Base-by-base conservation (phyloP, 2,329 filamentous ascomycete species). In the Incumbomyces lentus region DNA sequence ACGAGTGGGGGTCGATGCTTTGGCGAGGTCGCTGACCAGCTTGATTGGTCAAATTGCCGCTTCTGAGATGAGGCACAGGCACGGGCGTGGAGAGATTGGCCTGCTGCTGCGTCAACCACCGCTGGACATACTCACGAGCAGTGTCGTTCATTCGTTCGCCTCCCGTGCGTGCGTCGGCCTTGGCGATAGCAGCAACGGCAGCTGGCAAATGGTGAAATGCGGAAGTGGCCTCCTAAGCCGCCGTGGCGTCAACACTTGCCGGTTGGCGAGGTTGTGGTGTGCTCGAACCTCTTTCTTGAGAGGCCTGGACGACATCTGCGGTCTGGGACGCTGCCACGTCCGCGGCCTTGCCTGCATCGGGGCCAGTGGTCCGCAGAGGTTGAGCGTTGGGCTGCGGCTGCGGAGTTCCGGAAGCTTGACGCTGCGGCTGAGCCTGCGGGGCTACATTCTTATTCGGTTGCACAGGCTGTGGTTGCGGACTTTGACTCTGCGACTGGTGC, bases 341-440 rank as follows among this genome's bases (percentile, higher is more conserved):
- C 26, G 19, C 17, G 8, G 17, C 40, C 16, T 4, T 33, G 7
- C 22, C 16, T 13, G 26, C n/a, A 6, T 11, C 40, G 3, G 40
- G 13, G 18, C 12, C n/a, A 4, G 40, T 8, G 8, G 40, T 4
- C 16, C 32, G 40, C 16, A 17, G 26, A 7, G 40, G 17, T 29
- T 42, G 40, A 42, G 40, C n/a, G 17, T 32, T 13, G 18, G 17
- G 16, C 18, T n/a, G 17, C 2, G 44, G 44, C 18, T 46, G 44
- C 18, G 44, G 44, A 34, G 44, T 46, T 14, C 44, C 44, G 6
- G 44, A 46, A 29, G 44, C 35, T 34, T 40, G 44, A 34, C 44
- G 35, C 18, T 46, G 44, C 17, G 3, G 16, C 17, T 46, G 44
- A 8, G 19, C 14, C 12, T 45, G 42, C 8, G 22, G 4, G 8